phyloP scores from a whole-genome alignment of 768 basidiomycete genomes.

The Arthromyces matolae region DNA sequence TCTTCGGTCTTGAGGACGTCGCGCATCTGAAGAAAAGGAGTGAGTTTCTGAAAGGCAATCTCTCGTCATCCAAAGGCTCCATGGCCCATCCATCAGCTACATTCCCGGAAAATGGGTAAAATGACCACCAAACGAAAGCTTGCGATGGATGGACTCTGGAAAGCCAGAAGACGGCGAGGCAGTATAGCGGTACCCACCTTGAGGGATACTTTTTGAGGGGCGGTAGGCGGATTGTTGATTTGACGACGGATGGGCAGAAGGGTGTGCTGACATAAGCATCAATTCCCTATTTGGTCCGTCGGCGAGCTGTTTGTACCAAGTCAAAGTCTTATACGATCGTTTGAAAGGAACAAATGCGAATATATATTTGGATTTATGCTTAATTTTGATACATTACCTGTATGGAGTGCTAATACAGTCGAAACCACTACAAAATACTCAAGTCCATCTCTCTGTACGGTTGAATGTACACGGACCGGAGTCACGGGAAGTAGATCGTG shows the following conservation, averaged over 20 bases:
- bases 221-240: conserved; percentile 25
- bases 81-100: conserved; percentile 17
- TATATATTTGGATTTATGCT: too few species aligned
- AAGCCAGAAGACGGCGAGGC: conserved; percentile 13
- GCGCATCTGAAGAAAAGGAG: conserved; percentile 62
- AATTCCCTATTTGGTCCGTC: conserved; percentile 14
- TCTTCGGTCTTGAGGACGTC: conserved; percentile 93
- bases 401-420: too few species aligned
- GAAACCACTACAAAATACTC: too few species aligned
- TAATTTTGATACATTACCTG: too few species aligned
- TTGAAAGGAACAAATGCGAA: too few species aligned
- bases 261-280: conserved; percentile 37
- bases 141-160: conserved; percentile 10
- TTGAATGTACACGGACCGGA: too few species aligned
- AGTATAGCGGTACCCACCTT: conserved; percentile 35
- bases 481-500: not conserved
- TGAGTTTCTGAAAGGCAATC: conserved; percentile 34
- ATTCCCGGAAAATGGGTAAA: conserved; percentile 16
- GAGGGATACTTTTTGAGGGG: conserved; percentile 34
- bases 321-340: too few species aligned
- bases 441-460: too few species aligned
- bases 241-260: conserved; percentile 15
- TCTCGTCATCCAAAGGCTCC: conserved; percentile 32
- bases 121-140: conserved; percentile 19
- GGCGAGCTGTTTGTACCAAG: too few species aligned